These are phyloP conservation scores for Escovopsis weberi DNA, from an alignment of 2,329 filamentous ascomycete species.

Conservation along the genomic window DNA sequence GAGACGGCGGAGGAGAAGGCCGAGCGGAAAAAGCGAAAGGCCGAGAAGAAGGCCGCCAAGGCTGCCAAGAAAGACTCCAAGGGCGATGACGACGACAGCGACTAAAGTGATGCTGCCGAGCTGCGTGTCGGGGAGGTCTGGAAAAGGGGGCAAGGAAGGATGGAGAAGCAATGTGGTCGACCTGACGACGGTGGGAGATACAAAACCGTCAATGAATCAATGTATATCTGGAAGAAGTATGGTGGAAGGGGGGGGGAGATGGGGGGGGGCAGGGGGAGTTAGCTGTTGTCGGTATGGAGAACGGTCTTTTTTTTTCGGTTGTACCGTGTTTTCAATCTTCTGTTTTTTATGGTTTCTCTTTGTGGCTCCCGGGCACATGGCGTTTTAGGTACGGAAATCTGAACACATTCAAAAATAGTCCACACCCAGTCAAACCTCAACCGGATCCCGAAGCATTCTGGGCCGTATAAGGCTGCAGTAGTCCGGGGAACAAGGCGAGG, in stretches of 20 bases:
- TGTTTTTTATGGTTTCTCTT: conserved; percentile 3
- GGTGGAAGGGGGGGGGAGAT: conserved; percentile 1
- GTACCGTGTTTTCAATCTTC: conserved; percentile 6
- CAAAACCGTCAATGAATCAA: too few species aligned
- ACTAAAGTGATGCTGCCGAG: background rate
- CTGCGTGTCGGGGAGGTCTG: background rate
- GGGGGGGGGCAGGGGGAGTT: background rate
- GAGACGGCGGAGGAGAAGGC: conserved; percentile 57
- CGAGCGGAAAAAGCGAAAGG: conserved; percentile 44
- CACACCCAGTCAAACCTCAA: too few species aligned
- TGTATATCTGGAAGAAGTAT: background rate
- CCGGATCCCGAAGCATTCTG: background rate
- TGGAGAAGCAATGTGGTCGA: background rate
- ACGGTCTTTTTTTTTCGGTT: conserved; percentile 6
- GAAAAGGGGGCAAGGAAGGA: background rate
- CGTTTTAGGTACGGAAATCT: conserved; percentile 10
- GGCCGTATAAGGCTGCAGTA: background rate
- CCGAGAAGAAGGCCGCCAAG: conserved; percentile 45
- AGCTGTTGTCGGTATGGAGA: conserved; percentile 7
- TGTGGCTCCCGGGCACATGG: conserved; percentile 8
- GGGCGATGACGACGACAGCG: conserved; percentile 38
- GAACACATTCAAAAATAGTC: conserved; percentile 2
- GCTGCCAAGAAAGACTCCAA: conserved; percentile 39
- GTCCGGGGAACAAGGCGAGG: too few species aligned
- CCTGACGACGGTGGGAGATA: background rate